Conservation (phyloP, 2,329 filamentous ascomycete species). For the Pseudonectria buxi region DNA sequence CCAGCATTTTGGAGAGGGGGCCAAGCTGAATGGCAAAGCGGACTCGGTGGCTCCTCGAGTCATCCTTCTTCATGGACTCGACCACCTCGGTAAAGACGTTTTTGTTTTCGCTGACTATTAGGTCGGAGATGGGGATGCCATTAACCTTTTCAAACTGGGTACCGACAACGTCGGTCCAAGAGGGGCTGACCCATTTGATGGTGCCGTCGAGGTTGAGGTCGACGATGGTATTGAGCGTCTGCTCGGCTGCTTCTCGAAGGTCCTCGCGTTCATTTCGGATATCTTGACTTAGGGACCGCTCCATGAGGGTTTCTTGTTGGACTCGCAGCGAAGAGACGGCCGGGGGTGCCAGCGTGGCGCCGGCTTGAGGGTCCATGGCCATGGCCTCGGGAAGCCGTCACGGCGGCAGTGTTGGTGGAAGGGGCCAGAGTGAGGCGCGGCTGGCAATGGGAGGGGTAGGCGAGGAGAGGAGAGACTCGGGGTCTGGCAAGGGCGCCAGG, state of each 20-base stretch:
- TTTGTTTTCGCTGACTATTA: conserved; percentile 73
- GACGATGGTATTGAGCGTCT: conserved; percentile 93
- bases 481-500: conserved; percentile 41
- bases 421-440: conserved; percentile 4
- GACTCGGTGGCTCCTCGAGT: conserved; percentile 85
- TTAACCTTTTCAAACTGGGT: conserved; percentile 66
- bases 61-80: conserved; percentile 85
- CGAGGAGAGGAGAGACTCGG: conserved; percentile 23
- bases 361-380: conserved; percentile 33
- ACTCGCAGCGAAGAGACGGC: conserved; percentile 46
- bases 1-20: conserved; percentile 57
- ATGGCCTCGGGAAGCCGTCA: conserved; percentile 9
- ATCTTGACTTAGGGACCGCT: conserved; percentile 71
- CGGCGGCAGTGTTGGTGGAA: conserved; percentile 5
- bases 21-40: conserved; percentile 70
- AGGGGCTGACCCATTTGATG: conserved; percentile 93
- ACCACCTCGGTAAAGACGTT: conserved; percentile 75
- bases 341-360: conserved; percentile 41
- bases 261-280: conserved; percentile 92
- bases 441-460: conserved; percentile 11
- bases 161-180: conserved; percentile 90
- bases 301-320: conserved; percentile 46
- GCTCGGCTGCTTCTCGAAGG: conserved; percentile 88
- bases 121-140: conserved; percentile 69
- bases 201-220: conserved; percentile 86